Percentiles rank a stretch among this genome's conserved stretches.
phyloP scores from a whole-genome alignment of 2,329 filamentous ascomycete genomes.

The Aspergillus neoniger region DNA sequence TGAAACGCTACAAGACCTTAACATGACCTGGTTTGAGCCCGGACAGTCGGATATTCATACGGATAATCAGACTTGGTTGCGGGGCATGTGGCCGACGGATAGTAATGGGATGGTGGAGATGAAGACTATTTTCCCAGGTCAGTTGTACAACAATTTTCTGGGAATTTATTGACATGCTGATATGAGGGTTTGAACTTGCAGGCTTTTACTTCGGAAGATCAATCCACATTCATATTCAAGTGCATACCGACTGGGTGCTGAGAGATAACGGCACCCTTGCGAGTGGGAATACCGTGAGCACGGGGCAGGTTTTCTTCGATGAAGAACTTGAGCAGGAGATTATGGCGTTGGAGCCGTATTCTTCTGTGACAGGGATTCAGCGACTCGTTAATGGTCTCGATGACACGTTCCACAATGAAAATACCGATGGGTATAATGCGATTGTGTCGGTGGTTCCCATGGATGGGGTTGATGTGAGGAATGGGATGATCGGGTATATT shows the following conservation, averaged over 20 bases:
- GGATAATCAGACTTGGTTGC: constrained; percentile 42
- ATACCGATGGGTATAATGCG: neutral
- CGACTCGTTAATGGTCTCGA: neutral
- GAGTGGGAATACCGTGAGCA: neutral
- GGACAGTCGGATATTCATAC: constrained; percentile 24
- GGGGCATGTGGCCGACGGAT: constrained; percentile 50
- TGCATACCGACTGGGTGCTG: neutral
- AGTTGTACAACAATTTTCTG: constrained; percentile 10
- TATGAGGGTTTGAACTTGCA: neutral
- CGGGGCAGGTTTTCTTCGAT: neutral
- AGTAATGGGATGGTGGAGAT: constrained; percentile 50
- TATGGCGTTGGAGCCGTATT: neutral
- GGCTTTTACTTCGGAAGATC: neutral
- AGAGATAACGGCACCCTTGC: neutral
- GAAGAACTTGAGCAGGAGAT: neutral
- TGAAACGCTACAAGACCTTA: constrained; percentile 29
- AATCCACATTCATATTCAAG: neutral
- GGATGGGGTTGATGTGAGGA: neutral
- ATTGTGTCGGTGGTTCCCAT: neutral
- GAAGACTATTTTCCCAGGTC: constrained; percentile 45
- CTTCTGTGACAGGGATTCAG: neutral
- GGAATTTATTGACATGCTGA: too few relatives aligned
- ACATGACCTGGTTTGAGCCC: constrained; percentile 17
- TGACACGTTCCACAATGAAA: neutral
- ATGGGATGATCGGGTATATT: neutral